A percentile compares a stretch with the other conserved stretches of the same genome.
Evolutionary conservation across 2,329 filamentous ascomycete genomes (phyloP).

Genomic region (Akanthomyces dipterigenus): DNA sequence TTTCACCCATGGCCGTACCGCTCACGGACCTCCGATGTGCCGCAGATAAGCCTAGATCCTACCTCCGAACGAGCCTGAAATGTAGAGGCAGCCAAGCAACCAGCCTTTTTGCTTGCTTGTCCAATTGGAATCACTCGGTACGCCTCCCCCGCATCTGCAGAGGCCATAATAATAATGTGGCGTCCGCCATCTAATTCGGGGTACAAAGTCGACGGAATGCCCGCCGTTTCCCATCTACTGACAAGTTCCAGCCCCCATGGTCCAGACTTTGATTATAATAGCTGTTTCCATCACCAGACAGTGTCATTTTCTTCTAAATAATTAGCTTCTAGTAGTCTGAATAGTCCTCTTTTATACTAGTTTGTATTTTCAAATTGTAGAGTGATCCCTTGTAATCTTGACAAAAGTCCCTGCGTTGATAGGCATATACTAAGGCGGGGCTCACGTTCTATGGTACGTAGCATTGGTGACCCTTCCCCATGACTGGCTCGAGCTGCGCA

Average conservation of each 20-base stretch:
- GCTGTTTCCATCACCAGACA: background rate
- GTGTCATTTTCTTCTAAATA: background rate
- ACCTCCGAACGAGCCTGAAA: background rate
- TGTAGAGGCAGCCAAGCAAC: background rate
- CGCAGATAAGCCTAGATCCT: background rate
- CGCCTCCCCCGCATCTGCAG: background rate
- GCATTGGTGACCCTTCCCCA: background rate
- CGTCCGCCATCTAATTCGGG: background rate
- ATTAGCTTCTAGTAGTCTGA: background rate
- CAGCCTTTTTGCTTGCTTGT: background rate
- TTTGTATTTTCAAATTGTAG: background rate
- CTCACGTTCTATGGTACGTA: background rate
- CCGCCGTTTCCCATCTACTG: background rate
- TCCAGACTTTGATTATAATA: background rate
- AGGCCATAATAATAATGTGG: background rate
- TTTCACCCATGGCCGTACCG: background rate
- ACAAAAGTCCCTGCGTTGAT: background rate
- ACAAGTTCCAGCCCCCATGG: background rate
- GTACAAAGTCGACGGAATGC: background rate
- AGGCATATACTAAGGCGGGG: background rate
- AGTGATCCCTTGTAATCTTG: background rate
- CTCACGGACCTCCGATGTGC: background rate
- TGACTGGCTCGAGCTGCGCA: background rate
- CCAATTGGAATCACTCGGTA: background rate
- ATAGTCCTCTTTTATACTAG: background rate